phyloP scores from a whole-genome alignment of 768 basidiomycete species.

The Russula earlei region DNA sequence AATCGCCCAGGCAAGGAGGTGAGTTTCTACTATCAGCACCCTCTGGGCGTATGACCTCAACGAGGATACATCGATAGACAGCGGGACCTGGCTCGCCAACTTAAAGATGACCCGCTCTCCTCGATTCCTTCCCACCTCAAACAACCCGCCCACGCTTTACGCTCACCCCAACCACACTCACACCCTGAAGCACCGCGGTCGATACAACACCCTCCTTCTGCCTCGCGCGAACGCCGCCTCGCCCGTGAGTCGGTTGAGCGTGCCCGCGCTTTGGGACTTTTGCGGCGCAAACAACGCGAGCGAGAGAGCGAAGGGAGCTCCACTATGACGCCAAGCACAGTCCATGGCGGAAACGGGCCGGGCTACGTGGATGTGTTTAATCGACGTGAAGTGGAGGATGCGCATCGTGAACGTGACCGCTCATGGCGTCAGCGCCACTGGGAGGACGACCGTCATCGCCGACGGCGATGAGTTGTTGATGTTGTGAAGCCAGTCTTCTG shows the following conservation, averaged over 20 bases:
- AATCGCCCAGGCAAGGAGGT: constrained; percentile 24
- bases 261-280: constrained; percentile 63
- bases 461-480: background rate
- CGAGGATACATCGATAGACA: constrained; percentile 30
- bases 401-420: constrained; percentile 40
- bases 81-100: constrained; percentile 56
- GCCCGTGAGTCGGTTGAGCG: constrained; percentile 69
- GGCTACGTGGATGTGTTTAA: constrained; percentile 67
- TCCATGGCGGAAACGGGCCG: constrained; percentile 30
- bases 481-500: background rate
- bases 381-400: constrained; percentile 60
- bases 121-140: constrained; percentile 61
- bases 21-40: background rate
- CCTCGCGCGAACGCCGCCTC: constrained; percentile 42
- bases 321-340: constrained; percentile 63
- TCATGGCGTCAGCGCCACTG: constrained; percentile 25
- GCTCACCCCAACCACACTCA: constrained; percentile 7
- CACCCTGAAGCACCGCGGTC: constrained; percentile 18
- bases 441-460: constrained; percentile 9
- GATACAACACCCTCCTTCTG: constrained; percentile 18
- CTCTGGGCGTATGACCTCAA: background rate
- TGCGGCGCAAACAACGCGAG: constrained; percentile 57
- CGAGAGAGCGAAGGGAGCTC: constrained; percentile 51
- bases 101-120: constrained; percentile 60
- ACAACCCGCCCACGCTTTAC: constrained; percentile 25